Evolutionary conservation across 495 filamentous ascomycete species (phyloP).

Genomic region (Chaetomium cochliodes): DNA sequence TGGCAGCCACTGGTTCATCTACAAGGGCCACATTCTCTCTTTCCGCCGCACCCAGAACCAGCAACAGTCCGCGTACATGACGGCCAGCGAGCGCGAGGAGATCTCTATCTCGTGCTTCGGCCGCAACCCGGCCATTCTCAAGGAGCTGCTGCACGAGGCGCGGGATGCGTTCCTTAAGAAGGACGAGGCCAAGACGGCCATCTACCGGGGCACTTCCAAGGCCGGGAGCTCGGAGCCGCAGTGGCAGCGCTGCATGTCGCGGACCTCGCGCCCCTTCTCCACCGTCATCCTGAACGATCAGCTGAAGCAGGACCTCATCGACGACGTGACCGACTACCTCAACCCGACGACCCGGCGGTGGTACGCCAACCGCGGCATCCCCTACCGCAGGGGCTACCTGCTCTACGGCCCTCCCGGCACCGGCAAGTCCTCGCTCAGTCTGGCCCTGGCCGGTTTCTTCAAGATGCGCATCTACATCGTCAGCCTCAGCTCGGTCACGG

Average conservation of each 20-base stretch:
- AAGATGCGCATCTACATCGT: conserved; percentile 70
- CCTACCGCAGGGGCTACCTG: conserved; percentile 78
- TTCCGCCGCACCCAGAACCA: conserved; percentile 50
- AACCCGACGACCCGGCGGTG: conserved; percentile 71
- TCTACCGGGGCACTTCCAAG: conserved; percentile 57
- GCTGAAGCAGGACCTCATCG: conserved; percentile 71
- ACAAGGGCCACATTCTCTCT: conserved; percentile 53
- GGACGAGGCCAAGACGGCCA: conserved; percentile 62
- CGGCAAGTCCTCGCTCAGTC: conserved; percentile 59
- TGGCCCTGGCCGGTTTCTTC: conserved; percentile 70
- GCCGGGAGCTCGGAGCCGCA: conserved; percentile 34
- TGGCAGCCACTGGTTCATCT: conserved; percentile 67
- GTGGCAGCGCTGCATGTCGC: conserved; percentile 56
- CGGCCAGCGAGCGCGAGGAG: conserved; percentile 52
- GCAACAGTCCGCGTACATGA: conserved; percentile 31
- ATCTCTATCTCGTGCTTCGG: conserved; percentile 66
- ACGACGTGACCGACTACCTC: conserved; percentile 87
- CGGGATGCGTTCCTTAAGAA: conserved; percentile 55
- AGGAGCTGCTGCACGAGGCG: conserved; percentile 65
- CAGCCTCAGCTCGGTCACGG: conserved; percentile 58
- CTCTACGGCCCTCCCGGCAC: conserved; percentile 89
- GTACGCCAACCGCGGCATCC: conserved; percentile 74
- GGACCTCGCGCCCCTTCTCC: conserved; percentile 72
- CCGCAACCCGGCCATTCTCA: conserved; percentile 62
- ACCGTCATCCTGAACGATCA: conserved; percentile 80